Evolutionary conservation across 2,329 filamentous ascomycete genomes (phyloP), one percentile per base, ranked within the genome.

Genomic region (Ceratocystis eucalypticola): DNA sequence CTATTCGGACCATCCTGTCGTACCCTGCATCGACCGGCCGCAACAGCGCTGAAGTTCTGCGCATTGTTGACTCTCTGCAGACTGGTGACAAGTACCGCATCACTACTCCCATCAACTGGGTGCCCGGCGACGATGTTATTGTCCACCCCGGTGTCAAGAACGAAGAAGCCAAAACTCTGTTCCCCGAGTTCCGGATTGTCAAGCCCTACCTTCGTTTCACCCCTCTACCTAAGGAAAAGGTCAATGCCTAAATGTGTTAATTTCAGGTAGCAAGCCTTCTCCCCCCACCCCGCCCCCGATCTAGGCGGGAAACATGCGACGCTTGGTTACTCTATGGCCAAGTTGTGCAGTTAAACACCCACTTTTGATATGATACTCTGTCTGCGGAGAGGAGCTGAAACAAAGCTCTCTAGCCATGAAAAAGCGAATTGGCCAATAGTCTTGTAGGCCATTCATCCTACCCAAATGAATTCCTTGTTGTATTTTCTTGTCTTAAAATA

Each of bases 1-100:
- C 88, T 77, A 94, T 96, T 78, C 88, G 92, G 72, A 85, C 92
- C 75, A 95, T 91, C 76, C 88, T 96, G 80, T 87, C 89, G 74
- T 96, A 96, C 82, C 92, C 92, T 55, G 91, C 92, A 69, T 92
- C 88, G 68, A 95, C 91, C 59, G 92, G 92, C 77, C 86, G 88
- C 74, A 92, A 91, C 82, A 86, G 87, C 69, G 82, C 84, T 71
- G 88, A 91, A 81, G 86, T 92, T 64, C 84, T 91, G 71, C 86
- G 88, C 73, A 86, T 91, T 71, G 78, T 91, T 75, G 88, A 91
- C 80, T 88, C 87, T 67, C 83, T 91, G 70, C 88, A 91, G 82
- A 86, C 85, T 55, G 90, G 88, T 68, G 92, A 96, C 79, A 91
- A 90, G 84, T 86, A 93, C 83, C 88, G 88, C 72, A 79, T 96